phyloP scores from a whole-genome alignment of 106 monocot genomes.

The Allium cepa region DNA sequence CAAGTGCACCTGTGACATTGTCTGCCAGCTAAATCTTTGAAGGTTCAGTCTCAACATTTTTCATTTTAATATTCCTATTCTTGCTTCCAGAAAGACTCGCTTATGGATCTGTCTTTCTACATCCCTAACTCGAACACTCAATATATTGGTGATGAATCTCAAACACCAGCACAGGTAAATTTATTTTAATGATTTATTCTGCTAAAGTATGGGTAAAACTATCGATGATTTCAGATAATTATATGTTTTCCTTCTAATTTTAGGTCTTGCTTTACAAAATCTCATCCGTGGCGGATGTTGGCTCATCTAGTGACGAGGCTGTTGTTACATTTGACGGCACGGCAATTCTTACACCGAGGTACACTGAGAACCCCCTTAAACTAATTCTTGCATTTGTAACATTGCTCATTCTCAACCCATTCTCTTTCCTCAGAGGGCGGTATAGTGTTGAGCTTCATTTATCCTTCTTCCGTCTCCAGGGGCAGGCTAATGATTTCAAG shows the following conservation, averaged over 20 bases:
- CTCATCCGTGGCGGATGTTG: slow-evolving; percentile 80
- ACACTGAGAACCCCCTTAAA: not conserved
- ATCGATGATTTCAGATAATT: not conserved
- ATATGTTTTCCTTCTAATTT: slow-evolving; percentile 13
- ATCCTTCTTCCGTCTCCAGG: slow-evolving; percentile 94
- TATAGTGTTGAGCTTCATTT: slow-evolving; percentile 93
- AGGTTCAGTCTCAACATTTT: not conserved
- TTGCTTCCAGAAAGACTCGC: slow-evolving; percentile 74
- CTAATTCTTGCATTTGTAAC: not conserved
- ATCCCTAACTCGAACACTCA: slow-evolving; percentile 94
- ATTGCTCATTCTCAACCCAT: not conserved
- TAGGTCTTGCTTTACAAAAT: slow-evolving; percentile 91
- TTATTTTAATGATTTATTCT: not conserved
- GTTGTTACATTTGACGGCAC: slow-evolving; percentile 92
- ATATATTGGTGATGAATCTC: slow-evolving; percentile 87
- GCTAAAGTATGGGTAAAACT: not conserved
- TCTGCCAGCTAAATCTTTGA: not conserved
- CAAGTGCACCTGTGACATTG: not conserved
- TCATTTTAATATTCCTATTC: not conserved
- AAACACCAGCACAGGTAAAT: slow-evolving; percentile 80
- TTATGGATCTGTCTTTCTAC: slow-evolving; percentile 94
- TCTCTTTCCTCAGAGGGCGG: slow-evolving; percentile 53
- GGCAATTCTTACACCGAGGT: slow-evolving; percentile 91
- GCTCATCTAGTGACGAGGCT: slow-evolving; percentile 85
- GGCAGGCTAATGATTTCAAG: slow-evolving; percentile 98